Evolutionary conservation across 805 yeast genomes (phyloP).

Genomic region (Teunomyces atbi): DNA sequence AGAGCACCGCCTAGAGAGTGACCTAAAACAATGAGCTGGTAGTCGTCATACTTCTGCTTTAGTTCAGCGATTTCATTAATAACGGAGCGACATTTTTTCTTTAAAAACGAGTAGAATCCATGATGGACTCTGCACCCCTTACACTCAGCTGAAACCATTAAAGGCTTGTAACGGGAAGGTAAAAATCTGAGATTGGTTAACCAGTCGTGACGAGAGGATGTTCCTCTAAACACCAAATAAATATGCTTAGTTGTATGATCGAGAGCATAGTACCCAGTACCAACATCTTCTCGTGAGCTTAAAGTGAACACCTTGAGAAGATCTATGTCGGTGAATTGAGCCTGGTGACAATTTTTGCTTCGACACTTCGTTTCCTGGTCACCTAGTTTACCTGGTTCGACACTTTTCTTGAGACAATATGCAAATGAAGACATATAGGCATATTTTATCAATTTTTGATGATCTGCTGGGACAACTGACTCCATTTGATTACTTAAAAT

Average conservation of each 20-base stretch:
- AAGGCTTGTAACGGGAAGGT: conserved; percentile 49
- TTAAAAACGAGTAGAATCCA: conserved; percentile 56
- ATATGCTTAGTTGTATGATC: conserved; percentile 46
- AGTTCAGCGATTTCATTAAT: conserved; percentile 34
- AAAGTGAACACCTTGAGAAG: conserved; percentile 42
- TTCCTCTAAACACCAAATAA: conserved; percentile 60
- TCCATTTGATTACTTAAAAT: neutral
- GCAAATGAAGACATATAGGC: conserved; percentile 37
- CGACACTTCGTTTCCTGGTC: conserved; percentile 22
- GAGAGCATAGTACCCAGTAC: conserved; percentile 54
- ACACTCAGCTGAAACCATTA: conserved; percentile 38
- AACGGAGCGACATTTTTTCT: conserved; percentile 38
- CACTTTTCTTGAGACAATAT: conserved; percentile 35
- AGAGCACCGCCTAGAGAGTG: conserved; percentile 80
- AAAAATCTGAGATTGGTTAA: conserved; percentile 51
- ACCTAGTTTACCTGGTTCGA: conserved; percentile 23
- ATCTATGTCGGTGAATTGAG: conserved; percentile 23
- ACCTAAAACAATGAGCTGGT: conserved; percentile 56
- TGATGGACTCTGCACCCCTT: conserved; percentile 56
- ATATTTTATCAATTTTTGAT: conserved; percentile 25
- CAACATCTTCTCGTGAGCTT: conserved; percentile 43
- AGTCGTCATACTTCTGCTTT: conserved; percentile 42
- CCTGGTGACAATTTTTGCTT: conserved; percentile 20
- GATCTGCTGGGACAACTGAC: conserved; percentile 12
- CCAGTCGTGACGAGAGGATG: conserved; percentile 62